Conservation (phyloP, 2,329 filamentous ascomycete species). For the Fusarium metavorans region DNA sequence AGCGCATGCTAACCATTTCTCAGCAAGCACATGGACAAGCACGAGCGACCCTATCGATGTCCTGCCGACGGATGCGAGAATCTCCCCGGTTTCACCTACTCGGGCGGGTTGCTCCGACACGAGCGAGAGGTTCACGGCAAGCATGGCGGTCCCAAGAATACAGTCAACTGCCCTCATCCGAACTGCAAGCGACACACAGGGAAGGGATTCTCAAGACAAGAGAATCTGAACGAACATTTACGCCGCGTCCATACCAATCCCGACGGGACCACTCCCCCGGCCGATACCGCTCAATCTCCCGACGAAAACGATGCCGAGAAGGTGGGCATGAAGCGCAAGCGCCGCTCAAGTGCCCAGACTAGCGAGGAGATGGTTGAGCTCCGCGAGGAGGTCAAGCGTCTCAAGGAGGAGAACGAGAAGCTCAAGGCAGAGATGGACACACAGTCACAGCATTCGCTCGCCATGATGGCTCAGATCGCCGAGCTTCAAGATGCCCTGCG, state of each 20-base stretch:
- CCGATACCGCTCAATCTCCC: slow-evolving; percentile 52
- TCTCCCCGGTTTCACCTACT: slow-evolving; percentile 94
- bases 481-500: slow-evolving; percentile 59
- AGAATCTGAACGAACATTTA: slow-evolving; percentile 94
- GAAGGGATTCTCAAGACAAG: slow-evolving; percentile 90
- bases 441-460: slow-evolving; percentile 59
- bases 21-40: slow-evolving; percentile 99
- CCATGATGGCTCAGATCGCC: slow-evolving; percentile 63
- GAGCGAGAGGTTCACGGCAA: slow-evolving; percentile 94
- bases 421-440: slow-evolving; percentile 63
- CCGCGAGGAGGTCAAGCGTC: slow-evolving; percentile 74
- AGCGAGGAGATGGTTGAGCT: slow-evolving; percentile 65
- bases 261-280: slow-evolving; percentile 52
- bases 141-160: slow-evolving; percentile 88
- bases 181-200: slow-evolving; percentile 92
- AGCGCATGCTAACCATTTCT: slow-evolving; percentile 38
- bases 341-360: slow-evolving; percentile 47
- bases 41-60: slow-evolving; percentile 93
- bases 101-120: slow-evolving; percentile 87
- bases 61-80: slow-evolving; percentile 86
- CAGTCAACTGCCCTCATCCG: slow-evolving; percentile 84
- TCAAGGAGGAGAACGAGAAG: slow-evolving; percentile 74
- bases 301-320: slow-evolving; percentile 63
- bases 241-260: slow-evolving; percentile 82
- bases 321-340: slow-evolving; percentile 62